Base-by-base conservation (phyloP, 139 green algal species). In the Limnomonas spitsbergensis region DNA sequence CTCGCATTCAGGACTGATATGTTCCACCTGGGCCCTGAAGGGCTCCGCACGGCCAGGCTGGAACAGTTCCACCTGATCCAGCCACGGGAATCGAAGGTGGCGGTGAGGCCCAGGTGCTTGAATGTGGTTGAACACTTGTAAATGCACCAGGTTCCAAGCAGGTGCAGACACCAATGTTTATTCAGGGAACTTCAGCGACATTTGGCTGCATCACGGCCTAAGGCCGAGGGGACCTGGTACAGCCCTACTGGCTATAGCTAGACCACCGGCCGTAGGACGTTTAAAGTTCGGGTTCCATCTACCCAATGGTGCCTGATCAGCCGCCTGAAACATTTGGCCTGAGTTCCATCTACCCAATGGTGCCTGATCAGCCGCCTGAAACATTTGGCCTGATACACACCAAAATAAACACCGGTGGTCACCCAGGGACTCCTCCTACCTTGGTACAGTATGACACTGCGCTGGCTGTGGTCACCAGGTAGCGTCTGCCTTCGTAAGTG, bases 401-500 rank as follows among this genome's bases (percentile, higher is more conserved):
- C n/a, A n/a, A 20, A 20, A 20, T 61, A 20, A 61, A 29, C 47
- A 29, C 14, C 14, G 14, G 20, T 14, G 20, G 14, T 61, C 20
- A 14, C 14, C 14, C 14, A 61, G 14, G 20, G 14, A 61, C 14
- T 29, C 20, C 14, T 61, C 14, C 14, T 61, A 82, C 81, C 81
- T 85, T 42, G 0, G 67, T 77, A n/a, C 67, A 54, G 68, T 81
- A 86, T 14, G 40, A 29, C 3, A 86, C 78, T 38, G 24, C 68
- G 53, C 52, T 76, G 9, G 82, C 74, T 4, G 73, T 79, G 20
- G 82, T 79, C 37, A 86, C 32, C 40, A 86, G 56, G 78, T 80
- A 83, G 53, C 29, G 34, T 54, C 54, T 2, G 4, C 74, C 78
- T 2, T 71, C 27, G 75, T 81, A 61, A 35, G 29, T n/a, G 20